Conservation (phyloP, 805 yeast species). For the Metschnikowia bowlesiae region DNA sequence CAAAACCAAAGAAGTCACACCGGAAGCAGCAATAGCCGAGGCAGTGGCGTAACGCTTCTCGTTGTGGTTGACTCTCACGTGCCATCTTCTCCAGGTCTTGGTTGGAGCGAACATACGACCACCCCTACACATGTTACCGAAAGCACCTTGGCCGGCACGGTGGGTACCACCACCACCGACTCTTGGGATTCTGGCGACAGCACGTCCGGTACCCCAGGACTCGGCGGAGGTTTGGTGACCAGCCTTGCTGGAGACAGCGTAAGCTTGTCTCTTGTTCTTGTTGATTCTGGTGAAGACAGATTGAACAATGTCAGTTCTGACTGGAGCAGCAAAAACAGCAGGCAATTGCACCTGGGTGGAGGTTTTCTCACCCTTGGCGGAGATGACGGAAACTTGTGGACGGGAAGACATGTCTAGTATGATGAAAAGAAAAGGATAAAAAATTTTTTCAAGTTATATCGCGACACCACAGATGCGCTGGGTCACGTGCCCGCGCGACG, state of each 20-base stretch:
- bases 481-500: constrained; percentile 5
- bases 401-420: constrained; percentile 39
- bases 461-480: neutral
- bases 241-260: constrained; percentile 98
- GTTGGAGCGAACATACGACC: constrained; percentile 99
- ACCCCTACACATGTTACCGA: constrained; percentile 99
- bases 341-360: constrained; percentile 86
- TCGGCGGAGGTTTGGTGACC: constrained; percentile 99
- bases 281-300: constrained; percentile 96
- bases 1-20: constrained; percentile 94
- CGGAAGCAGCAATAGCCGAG: constrained; percentile 98
- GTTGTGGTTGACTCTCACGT: constrained; percentile 99
- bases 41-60: constrained; percentile 99
- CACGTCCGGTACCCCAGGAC: constrained; percentile 99
- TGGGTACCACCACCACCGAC: constrained; percentile 99
- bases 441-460: neutral
- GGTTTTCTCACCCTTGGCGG: constrained; percentile 83
- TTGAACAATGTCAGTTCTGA: constrained; percentile 99
- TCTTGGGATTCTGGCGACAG: constrained; percentile 99
- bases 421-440: constrained; percentile 8
- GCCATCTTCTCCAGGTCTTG: constrained; percentile 99
- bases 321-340: constrained; percentile 99
- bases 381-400: constrained; percentile 95
- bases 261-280: constrained; percentile 99
- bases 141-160: constrained; percentile 99